Evolutionary conservation across 257 asterid genomes (phyloP), one percentile per base, ranked within the genome.

Genomic region (Gynochthodes officinalis): DNA sequence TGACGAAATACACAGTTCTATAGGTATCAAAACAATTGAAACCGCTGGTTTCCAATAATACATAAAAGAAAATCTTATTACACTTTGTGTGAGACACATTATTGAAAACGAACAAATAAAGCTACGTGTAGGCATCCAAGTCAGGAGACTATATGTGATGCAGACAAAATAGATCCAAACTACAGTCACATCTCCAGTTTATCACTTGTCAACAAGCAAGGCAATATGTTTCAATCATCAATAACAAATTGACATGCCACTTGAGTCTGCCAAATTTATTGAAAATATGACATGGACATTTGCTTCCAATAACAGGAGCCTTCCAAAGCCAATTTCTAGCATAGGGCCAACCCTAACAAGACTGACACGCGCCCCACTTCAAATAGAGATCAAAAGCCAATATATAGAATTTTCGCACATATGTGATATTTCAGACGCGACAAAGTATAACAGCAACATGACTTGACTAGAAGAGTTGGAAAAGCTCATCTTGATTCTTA

Each of bases 401-500:
- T n/a, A n/a, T n/a, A n/a, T n/a, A n/a, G n/a, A n/a, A n/a, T n/a
- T n/a, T n/a, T n/a, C n/a, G n/a, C n/a, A n/a, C n/a, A n/a, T n/a
- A n/a, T n/a, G n/a, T n/a, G n/a, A 19, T 61, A 61, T 21, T 35
- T 37, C n/a, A 37, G 43, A 37, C 9, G 49, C 68, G 68, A 63
- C 68, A 63, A n/a, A 19, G 44, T 16, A 33, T 32, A 37, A 63
- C 10, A 63, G 68, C 49, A 63, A 50, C 57, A 50, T 63, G 49
- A 63, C 68, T 63, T 9, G 49, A 39, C 32, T 37, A 37, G 68
- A 19, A 23, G 46, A 5, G 49, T 5, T 19, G 49, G 68, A 39
- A 63, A 63, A 61, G 68, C 30, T 37, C 48, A 63, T 63, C 32
- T 21, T 35, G 68, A 63, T 63, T 63, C 49, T 39, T 63, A 63